These are phyloP conservation scores for Entonaema liquescens DNA, from an alignment of 495 filamentous ascomycete genomes.

Conservation along the genomic window DNA sequence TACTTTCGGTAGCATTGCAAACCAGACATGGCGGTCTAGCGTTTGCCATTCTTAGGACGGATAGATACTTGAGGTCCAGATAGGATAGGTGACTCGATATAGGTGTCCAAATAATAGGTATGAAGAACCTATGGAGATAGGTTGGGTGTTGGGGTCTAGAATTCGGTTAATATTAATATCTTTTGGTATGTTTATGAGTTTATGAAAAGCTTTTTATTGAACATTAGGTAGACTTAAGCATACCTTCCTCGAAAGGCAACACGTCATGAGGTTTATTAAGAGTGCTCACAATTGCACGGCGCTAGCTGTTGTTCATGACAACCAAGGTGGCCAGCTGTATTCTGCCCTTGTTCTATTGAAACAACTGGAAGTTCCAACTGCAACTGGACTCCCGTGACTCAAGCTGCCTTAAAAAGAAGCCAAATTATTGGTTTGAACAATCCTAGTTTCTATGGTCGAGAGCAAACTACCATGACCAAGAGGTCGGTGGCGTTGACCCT, in stretches of 20 bases:
- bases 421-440: neutral
- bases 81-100: neutral
- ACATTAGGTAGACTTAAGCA: neutral
- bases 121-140: neutral
- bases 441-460: neutral
- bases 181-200: neutral
- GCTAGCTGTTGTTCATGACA: neutral
- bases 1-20: constrained; percentile 62
- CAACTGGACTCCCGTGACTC: neutral
- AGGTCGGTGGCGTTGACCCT: neutral
- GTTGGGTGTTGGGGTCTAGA: neutral
- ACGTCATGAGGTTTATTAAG: neutral
- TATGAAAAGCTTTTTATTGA: neutral
- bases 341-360: neutral
- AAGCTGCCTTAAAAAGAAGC: neutral
- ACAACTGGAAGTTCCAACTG: neutral
- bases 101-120: neutral
- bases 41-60: constrained; percentile 24
- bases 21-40: constrained; percentile 56
- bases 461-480: neutral
- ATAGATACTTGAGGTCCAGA: neutral
- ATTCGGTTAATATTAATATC: neutral
- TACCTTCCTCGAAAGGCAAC: neutral
- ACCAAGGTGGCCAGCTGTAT: neutral
- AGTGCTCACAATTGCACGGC: neutral